Conservation (phyloP, 768 basidiomycete species). For the Psilocybe cubensis region DNA sequence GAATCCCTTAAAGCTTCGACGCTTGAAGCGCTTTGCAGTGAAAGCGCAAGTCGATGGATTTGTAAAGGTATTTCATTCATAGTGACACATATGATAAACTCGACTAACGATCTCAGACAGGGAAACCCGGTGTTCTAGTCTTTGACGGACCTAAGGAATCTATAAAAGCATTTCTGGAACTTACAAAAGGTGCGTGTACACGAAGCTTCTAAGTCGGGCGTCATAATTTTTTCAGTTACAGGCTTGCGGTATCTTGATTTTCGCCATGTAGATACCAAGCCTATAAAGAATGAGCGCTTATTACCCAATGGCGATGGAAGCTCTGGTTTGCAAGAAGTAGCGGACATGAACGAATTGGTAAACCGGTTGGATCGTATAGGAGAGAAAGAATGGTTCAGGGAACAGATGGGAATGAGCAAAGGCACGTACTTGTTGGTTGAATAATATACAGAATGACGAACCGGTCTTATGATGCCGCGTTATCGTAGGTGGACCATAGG, state of each 20-base stretch:
- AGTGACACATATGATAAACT: too few relatives aligned
- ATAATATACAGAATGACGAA: background rate
- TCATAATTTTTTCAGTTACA: slow-evolving; percentile 9
- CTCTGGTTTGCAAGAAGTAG: slow-evolving; percentile 40
- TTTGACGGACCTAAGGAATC: slow-evolving; percentile 39
- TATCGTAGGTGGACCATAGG: background rate
- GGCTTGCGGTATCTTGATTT: slow-evolving; percentile 48
- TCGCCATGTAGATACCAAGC: slow-evolving; percentile 42
- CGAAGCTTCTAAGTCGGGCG: background rate
- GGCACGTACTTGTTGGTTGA: slow-evolving; percentile 6
- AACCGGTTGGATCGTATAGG: slow-evolving; percentile 32
- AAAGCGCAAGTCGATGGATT: slow-evolving; percentile 41
- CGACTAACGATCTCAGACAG: too few relatives aligned
- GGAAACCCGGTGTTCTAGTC: slow-evolving; percentile 46
- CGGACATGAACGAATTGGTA: slow-evolving; percentile 37
- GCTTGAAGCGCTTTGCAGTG: slow-evolving; percentile 41
- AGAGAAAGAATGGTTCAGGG: slow-evolving; percentile 41
- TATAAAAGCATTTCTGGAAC: slow-evolving; percentile 40
- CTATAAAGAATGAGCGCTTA: slow-evolving; percentile 21
- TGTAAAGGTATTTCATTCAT: slow-evolving; percentile 38
- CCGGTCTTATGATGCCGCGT: background rate
- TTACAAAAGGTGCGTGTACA: slow-evolving; percentile 34
- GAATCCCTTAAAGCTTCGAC: slow-evolving; percentile 44
- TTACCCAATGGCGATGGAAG: slow-evolving; percentile 28
- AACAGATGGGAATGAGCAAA: slow-evolving; percentile 39